A percentile compares a stretch with the other conserved stretches of the same genome.
phyloP scores from a whole-genome alignment of 208 protist species.

The Acanthamoeba triangularis region DNA sequence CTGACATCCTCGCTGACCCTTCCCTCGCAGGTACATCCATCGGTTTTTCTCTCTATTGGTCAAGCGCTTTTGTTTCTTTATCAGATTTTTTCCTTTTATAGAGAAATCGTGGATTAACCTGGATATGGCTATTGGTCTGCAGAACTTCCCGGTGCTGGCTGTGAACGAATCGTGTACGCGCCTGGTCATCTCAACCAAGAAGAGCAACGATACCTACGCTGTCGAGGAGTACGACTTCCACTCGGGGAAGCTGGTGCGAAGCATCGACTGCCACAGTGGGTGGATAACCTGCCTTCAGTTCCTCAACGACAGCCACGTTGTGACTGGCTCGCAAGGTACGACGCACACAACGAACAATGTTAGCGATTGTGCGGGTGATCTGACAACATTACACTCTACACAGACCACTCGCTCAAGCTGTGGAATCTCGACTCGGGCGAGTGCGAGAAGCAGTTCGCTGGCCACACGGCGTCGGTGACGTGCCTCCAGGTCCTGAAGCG shows the following conservation, averaged over 20 bases:
- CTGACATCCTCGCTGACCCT: slow-evolving; percentile 7
- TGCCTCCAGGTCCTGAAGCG: neutral
- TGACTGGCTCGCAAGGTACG: slow-evolving; percentile 43
- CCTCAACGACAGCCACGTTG: neutral
- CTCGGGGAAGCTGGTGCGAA: neutral
- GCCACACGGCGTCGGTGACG: neutral
- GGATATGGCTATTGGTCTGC: neutral
- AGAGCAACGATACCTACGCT: neutral
- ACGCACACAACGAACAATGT: too few species aligned
- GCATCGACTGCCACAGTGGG: slow-evolving; percentile 9
- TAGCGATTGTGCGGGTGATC: neutral
- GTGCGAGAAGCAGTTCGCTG: neutral
- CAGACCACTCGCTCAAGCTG: slow-evolving; percentile 51
- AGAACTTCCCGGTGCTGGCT: slow-evolving; percentile 30
- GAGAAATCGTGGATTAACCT: neutral
- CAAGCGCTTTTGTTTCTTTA: neutral
- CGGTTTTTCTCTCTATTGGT: neutral
- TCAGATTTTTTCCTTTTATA: neutral
- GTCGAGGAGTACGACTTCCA: slow-evolving; percentile 47
- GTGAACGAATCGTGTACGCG: slow-evolving; percentile 23
- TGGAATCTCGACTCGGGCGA: slow-evolving; percentile 8
- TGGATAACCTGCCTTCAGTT: slow-evolving; percentile 57
- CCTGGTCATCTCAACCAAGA: slow-evolving; percentile 58
- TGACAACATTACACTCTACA: neutral
- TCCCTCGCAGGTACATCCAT: slow-evolving; percentile 3